These are phyloP conservation scores for Saitoella complicata DNA, from an alignment of 805 yeast species.

Conservation along the genomic window DNA sequence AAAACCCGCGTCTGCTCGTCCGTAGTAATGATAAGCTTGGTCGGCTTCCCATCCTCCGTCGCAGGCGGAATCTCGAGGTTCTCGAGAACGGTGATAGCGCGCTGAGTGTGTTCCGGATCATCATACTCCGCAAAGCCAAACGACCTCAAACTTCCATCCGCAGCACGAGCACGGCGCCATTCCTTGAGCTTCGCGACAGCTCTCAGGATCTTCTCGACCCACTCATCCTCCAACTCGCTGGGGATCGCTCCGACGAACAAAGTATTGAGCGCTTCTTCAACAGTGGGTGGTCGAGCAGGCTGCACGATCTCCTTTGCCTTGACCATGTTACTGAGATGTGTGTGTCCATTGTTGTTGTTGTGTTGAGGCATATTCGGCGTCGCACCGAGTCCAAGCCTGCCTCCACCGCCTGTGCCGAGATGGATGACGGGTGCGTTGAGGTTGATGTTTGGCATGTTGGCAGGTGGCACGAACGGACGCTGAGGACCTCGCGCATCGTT, in stretches of 20 bases:
- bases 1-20: not conserved
- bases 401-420: too few relatives aligned
- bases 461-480: too few relatives aligned
- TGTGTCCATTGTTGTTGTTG: too few relatives aligned
- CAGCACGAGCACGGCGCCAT: slow-evolving; percentile 9
- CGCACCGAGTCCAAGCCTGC: too few relatives aligned
- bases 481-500: too few relatives aligned
- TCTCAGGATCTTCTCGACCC: slow-evolving; percentile 9
- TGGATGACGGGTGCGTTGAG: too few relatives aligned
- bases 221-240: slow-evolving; percentile 11
- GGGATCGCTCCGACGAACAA: slow-evolving; percentile 9
- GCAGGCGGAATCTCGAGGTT: slow-evolving; percentile 6
- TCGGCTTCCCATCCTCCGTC: slow-evolving; percentile 3
- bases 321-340: too few relatives aligned
- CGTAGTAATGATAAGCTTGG: not conserved
- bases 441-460: too few relatives aligned
- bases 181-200: slow-evolving; percentile 5
- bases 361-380: too few relatives aligned
- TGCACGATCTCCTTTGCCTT: too few relatives aligned
- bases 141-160: slow-evolving; percentile 5
- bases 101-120: slow-evolving; percentile 3
- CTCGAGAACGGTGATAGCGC: slow-evolving; percentile 5
- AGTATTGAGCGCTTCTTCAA: slow-evolving; percentile 8
- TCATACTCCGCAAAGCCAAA: slow-evolving; percentile 12
- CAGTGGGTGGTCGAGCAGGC: slow-evolving; percentile 7